Conservation (phyloP, 1,139 yeast species). For the Blastobotrys apis region DNA sequence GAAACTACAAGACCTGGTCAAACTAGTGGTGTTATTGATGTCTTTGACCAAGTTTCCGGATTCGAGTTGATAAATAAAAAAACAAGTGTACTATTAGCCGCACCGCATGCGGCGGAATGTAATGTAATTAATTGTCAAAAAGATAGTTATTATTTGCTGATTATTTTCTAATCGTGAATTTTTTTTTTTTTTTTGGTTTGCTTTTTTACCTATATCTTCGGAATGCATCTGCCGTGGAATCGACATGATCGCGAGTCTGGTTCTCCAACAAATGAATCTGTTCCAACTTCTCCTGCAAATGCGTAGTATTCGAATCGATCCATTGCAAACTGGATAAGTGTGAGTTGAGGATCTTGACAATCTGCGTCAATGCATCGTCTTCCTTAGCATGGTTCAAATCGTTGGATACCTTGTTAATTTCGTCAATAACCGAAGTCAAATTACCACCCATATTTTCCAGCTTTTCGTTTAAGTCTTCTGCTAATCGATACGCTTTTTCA, state of each 20-base stretch:
- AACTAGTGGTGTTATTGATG: conserved; percentile 53
- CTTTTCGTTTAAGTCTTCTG: conserved; percentile 80
- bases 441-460: conserved; percentile 73
- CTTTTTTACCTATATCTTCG: not conserved
- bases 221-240: conserved; percentile 10
- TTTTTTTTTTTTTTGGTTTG: too few relatives aligned
- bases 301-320: conserved; percentile 69
- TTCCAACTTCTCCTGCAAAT: conserved; percentile 62
- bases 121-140: conserved; percentile 1
- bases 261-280: conserved; percentile 31
- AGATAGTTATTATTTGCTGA: not conserved
- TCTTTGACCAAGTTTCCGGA: conserved; percentile 42
- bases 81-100: too few relatives aligned
- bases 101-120: too few relatives aligned
- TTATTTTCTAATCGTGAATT: not conserved
- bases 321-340: conserved; percentile 88
- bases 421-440: conserved; percentile 70
- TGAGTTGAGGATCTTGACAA: conserved; percentile 77
- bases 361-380: conserved; percentile 50
- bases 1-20: conserved; percentile 40
- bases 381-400: conserved; percentile 61
- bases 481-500: conserved; percentile 83
- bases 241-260: conserved; percentile 23
- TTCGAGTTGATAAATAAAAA: too few relatives aligned
- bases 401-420: conserved; percentile 82